Conservation (phyloP, 2,329 filamentous ascomycete species). For the Stachybotrys elegans region DNA sequence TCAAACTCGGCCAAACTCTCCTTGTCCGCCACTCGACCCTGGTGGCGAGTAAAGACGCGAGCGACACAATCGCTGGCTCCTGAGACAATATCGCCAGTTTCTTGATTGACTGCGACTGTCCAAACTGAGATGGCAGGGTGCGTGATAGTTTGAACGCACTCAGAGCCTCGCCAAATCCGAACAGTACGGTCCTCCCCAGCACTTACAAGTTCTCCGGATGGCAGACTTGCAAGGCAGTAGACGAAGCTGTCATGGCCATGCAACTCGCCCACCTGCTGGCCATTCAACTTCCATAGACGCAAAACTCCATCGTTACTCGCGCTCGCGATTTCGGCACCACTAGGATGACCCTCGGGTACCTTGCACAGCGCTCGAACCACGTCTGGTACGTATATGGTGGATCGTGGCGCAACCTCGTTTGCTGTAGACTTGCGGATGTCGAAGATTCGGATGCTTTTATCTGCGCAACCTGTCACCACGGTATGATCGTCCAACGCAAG, state of each 20-base stretch:
- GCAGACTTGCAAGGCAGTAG: conserved; percentile 73
- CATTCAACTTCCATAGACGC: conserved; percentile 78
- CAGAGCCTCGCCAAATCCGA: conserved; percentile 74
- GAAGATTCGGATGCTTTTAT: conserved; percentile 84
- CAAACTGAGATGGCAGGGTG: conserved; percentile 96
- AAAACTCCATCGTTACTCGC: conserved; percentile 91
- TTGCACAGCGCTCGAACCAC: conserved; percentile 85
- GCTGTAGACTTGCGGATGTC: conserved; percentile 58
- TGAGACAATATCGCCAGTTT: conserved; percentile 88
- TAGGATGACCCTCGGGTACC: conserved; percentile 69
- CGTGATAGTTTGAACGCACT: conserved; percentile 92
- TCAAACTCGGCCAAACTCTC: conserved; percentile 71
- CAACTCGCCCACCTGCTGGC: conserved; percentile 70
- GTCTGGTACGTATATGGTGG: conserved; percentile 63
- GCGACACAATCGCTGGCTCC: conserved; percentile 86
- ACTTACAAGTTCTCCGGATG: conserved; percentile 84
- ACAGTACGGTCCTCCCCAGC: conserved; percentile 93
- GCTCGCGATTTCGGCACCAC: conserved; percentile 87
- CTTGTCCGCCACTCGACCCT: conserved; percentile 63
- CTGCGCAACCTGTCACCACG: conserved; percentile 87
- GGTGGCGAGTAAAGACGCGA: conserved; percentile 73
- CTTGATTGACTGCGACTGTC: conserved; percentile 76
- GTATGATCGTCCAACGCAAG: conserved; percentile 74
- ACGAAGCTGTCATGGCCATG: conserved; percentile 93
- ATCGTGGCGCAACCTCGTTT: conserved; percentile 45